These are phyloP conservation scores for Myxozyma vanderwaltii DNA, from an alignment of 805 yeast species.

Conservation along the genomic window DNA sequence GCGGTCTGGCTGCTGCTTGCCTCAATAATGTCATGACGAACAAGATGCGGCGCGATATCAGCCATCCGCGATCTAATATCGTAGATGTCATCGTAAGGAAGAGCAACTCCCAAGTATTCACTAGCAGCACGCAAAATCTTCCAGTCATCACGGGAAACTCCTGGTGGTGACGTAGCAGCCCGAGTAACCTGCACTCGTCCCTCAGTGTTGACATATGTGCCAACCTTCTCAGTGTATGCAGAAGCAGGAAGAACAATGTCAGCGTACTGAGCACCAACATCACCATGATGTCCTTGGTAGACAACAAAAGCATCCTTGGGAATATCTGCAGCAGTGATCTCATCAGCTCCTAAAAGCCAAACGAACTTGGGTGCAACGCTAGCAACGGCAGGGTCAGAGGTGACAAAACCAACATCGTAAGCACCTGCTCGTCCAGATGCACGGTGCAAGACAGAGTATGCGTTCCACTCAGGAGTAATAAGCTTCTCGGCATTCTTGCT, in stretches of 20 bases:
- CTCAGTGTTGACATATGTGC: constrained; percentile 85
- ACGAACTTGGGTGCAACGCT: constrained; percentile 66
- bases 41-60: constrained; percentile 78
- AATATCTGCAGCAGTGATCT: constrained; percentile 64
- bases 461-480: constrained; percentile 76
- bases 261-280: constrained; percentile 81
- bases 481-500: constrained; percentile 56
- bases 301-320: constrained; percentile 86
- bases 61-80: constrained; percentile 69
- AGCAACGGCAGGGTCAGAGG: constrained; percentile 51
- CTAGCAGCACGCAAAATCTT: constrained; percentile 79
- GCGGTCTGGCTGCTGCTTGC: constrained; percentile 61
- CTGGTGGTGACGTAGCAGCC: constrained; percentile 87
- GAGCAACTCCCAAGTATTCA: constrained; percentile 68
- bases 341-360: constrained; percentile 84
- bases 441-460: constrained; percentile 76
- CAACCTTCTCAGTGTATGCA: constrained; percentile 85
- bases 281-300: constrained; percentile 93
- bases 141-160: constrained; percentile 92
- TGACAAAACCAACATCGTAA: constrained; percentile 76
- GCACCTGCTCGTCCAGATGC: constrained; percentile 89
- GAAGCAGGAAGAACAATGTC: constrained; percentile 85
- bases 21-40: constrained; percentile 74
- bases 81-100: constrained; percentile 75
- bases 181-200: constrained; percentile 84